Evolutionary conservation across 1,284 basidiomycete genomes (phyloP).

Genomic region (Coniferiporia sulphurascens): DNA sequence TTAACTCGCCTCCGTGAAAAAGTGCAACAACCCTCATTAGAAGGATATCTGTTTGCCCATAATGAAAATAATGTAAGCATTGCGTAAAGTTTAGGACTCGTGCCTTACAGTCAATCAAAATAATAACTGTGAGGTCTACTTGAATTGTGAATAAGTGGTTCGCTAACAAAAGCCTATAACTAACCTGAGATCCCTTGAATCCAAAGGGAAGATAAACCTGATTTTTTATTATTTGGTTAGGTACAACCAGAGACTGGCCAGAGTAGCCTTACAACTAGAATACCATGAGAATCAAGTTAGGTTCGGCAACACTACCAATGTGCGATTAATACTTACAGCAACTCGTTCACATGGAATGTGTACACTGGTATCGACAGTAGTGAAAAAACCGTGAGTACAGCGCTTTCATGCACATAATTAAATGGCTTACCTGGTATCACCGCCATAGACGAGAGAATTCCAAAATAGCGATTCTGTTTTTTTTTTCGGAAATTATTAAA

Average conservation of each 20-base stretch:
- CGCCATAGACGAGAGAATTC: neutral
- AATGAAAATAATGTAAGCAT: neutral
- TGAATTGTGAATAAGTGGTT: neutral
- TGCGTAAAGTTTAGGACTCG: neutral
- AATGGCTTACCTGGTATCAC: neutral
- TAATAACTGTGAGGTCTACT: neutral
- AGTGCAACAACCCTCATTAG: slow-evolving; percentile 8
- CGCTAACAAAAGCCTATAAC: neutral
- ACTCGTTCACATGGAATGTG: neutral
- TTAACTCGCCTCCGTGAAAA: neutral
- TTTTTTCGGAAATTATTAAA: neutral
- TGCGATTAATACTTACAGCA: neutral
- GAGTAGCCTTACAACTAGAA: neutral
- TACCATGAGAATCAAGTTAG: neutral
- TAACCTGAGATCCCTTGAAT: neutral
- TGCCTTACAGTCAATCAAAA: slow-evolving; percentile 1
- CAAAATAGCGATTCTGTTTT: neutral
- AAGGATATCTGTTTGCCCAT: slow-evolving; percentile 3
- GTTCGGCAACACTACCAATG: neutral
- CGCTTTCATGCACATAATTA: neutral
- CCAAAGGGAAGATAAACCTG: neutral
- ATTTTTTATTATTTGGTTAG: no score
- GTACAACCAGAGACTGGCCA: neutral
- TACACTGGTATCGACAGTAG: neutral
- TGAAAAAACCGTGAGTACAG: neutral